phyloP scores from a whole-genome alignment of 2,329 filamentous ascomycete species.

The Aspergillus tubingensis region DNA sequence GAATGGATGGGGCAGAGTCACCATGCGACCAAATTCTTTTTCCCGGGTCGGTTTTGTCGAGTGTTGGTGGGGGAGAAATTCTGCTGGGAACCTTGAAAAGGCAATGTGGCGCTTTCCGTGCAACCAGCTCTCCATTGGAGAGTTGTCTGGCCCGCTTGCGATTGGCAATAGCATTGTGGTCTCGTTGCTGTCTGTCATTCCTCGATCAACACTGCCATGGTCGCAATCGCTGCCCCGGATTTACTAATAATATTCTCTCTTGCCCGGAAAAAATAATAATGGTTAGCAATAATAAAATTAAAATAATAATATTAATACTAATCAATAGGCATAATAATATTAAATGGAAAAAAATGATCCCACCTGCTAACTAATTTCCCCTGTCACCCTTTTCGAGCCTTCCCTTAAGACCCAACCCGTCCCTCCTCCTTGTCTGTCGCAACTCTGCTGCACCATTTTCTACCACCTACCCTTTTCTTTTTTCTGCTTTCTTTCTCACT shows the following conservation, averaged over 20 bases:
- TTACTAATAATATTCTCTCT: conserved; percentile 6
- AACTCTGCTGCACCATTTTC: conserved; percentile 4
- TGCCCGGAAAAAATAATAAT: conserved; percentile 2
- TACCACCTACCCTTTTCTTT: conserved; percentile 7
- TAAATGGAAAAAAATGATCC: neutral
- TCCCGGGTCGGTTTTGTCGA: neutral
- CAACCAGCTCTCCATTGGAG: conserved; percentile 1
- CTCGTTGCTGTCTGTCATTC: conserved; percentile 20
- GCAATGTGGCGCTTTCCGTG: conserved; percentile 18
- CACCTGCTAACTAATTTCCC: conserved; percentile 1
- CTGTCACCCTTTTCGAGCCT: neutral
- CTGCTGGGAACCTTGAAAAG: conserved; percentile 1
- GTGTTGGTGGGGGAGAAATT: neutral
- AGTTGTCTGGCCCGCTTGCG: conserved; percentile 12
- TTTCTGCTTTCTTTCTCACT: conserved; percentile 10
- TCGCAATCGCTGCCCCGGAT: conserved; percentile 12
- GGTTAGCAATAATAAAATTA: conserved; percentile 6
- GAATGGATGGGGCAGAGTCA: neutral
- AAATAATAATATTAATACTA: conserved; percentile 2
- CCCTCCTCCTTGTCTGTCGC: conserved; percentile 14
- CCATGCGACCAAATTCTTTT: neutral
- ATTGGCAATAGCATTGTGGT: conserved; percentile 12
- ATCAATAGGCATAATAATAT: conserved; percentile 2
- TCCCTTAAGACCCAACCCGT: conserved; percentile 14
- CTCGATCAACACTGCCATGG: conserved; percentile 8